phyloP scores from a whole-genome alignment of 1,284 basidiomycete species.

The Fomitopsis betulina region DNA sequence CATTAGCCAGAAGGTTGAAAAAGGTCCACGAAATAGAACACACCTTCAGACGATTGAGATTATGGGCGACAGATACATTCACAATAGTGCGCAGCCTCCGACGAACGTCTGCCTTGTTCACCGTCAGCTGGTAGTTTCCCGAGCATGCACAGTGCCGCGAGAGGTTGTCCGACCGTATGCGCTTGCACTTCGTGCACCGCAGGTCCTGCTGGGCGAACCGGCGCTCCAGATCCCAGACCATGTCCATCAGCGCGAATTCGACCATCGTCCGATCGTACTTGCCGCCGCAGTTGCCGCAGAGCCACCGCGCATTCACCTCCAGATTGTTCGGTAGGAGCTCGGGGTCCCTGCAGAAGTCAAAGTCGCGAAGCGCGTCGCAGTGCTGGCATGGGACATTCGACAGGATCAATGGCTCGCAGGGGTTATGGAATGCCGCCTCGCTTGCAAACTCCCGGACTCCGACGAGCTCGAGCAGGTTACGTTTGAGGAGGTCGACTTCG shows the following conservation, averaged over 20 bases:
- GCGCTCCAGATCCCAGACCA: constrained; percentile 69
- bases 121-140: constrained; percentile 71
- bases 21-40: constrained; percentile 10
- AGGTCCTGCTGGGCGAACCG: constrained; percentile 88
- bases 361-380: constrained; percentile 87
- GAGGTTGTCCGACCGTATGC: constrained; percentile 85
- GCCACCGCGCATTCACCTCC: constrained; percentile 53
- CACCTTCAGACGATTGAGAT: constrained; percentile 63
- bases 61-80: constrained; percentile 76
- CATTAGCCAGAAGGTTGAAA: background rate
- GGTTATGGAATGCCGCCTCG: constrained; percentile 86
- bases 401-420: constrained; percentile 88
- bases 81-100: constrained; percentile 74
- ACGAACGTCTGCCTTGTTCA: constrained; percentile 67
- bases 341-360: constrained; percentile 94
- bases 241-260: constrained; percentile 82
- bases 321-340: constrained; percentile 69
- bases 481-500: constrained; percentile 86
- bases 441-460: constrained; percentile 85
- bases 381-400: constrained; percentile 87
- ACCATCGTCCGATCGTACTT: constrained; percentile 87
- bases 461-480: constrained; percentile 87
- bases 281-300: constrained; percentile 68
- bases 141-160: constrained; percentile 87
- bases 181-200: constrained; percentile 83